These are phyloP conservation scores for Fusarium sp. DNA, from an alignment of 2,329 filamentous ascomycete genomes.

Conservation along the genomic window DNA sequence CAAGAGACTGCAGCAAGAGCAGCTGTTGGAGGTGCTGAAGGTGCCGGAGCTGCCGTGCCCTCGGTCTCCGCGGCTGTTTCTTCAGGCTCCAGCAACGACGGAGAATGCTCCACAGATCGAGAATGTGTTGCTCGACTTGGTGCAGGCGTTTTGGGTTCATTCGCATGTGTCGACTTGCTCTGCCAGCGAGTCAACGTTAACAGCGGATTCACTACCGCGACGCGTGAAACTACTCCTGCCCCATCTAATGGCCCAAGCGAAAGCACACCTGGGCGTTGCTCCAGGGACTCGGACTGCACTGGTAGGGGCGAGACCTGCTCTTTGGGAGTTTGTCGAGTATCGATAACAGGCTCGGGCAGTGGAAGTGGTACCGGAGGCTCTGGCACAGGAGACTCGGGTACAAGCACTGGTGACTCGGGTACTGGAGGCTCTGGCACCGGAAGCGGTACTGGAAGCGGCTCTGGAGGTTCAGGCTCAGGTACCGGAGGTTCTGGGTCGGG, in stretches of 20 bases:
- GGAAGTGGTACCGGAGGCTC: background rate
- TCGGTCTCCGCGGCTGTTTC: background rate
- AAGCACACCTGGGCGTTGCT: background rate
- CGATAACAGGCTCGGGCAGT: background rate
- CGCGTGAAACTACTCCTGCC: background rate
- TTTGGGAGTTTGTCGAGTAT: background rate
- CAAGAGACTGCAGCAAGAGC: background rate
- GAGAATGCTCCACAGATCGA: slow-evolving; percentile 6
- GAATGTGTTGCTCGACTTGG: slow-evolving; percentile 6
- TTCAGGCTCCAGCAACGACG: background rate
- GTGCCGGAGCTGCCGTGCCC: background rate
- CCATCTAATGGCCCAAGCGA: background rate
- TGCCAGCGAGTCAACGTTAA: slow-evolving; percentile 11
- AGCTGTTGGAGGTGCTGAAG: background rate
- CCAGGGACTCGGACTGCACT: slow-evolving; percentile 3
- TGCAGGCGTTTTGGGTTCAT: slow-evolving; percentile 1
- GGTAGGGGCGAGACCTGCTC: slow-evolving; percentile 9
- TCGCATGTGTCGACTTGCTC: slow-evolving; percentile 6
- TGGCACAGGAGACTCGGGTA: background rate
- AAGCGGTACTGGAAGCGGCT: too few relatives aligned
- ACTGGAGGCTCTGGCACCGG: too few relatives aligned
- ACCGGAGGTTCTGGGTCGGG: background rate
- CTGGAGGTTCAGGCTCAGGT: too few relatives aligned
- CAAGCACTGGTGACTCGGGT: too few relatives aligned
- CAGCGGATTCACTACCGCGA: slow-evolving; percentile 13